phyloP scores from a whole-genome alignment of 2,329 filamentous ascomycete species.

The Calonectria hawksworthii region DNA sequence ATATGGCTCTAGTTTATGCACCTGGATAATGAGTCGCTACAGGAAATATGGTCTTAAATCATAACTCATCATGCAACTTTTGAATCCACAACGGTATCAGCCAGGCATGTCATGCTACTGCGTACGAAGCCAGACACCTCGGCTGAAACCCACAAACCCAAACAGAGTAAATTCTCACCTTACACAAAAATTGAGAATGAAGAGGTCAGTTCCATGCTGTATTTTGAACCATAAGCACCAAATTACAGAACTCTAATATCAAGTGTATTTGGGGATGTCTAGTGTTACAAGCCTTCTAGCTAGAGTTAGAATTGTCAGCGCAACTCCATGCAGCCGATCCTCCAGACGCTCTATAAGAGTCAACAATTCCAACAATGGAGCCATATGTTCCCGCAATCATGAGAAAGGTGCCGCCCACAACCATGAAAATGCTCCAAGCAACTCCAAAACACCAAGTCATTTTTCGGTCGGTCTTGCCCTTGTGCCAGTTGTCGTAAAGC shows the following conservation, averaged over 20 bases:
- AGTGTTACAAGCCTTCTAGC: neutral
- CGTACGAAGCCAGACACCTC: no score
- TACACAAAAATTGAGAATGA: neutral
- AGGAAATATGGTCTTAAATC: no score
- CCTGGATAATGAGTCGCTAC: no score
- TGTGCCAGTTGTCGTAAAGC: conserved; percentile 57
- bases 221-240: neutral
- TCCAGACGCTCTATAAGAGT: neutral
- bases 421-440: conserved; percentile 11
- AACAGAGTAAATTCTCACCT: neutral
- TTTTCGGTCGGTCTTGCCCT: neutral
- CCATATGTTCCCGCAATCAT: conserved; percentile 21
- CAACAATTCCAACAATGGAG: conserved; percentile 14
- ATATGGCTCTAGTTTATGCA: no score
- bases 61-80: no score
- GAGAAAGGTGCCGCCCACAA: conserved; percentile 6
- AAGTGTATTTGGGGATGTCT: no score
- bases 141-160: neutral
- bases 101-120: no score
- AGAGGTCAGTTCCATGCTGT: neutral
- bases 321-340: neutral
- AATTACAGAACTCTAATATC: neutral
- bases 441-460: neutral
- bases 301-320: conserved; percentile 17
- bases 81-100: no score